These are phyloP conservation scores for Neolentinus lepideus DNA, from an alignment of 1,284 basidiomycete genomes.

Conservation along the genomic window DNA sequence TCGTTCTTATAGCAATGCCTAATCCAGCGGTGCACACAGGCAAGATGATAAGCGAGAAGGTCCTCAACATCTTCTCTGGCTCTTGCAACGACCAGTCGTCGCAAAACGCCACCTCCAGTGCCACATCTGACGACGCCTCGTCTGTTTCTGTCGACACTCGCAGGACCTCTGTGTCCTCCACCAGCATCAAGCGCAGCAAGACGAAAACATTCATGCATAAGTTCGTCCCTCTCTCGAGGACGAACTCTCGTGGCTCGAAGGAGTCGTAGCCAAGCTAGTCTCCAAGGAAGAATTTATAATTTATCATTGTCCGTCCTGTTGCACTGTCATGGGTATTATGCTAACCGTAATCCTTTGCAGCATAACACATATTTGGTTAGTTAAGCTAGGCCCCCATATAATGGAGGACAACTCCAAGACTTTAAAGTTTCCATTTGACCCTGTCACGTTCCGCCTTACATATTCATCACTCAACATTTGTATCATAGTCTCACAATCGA, in stretches of 20 bases:
- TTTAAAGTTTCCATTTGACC: too few relatives aligned
- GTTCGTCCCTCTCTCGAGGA: constrained; percentile 24
- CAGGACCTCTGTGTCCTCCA: constrained; percentile 5
- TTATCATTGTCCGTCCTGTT: not conserved
- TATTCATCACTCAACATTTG: not conserved
- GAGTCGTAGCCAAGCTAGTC: constrained; percentile 10
- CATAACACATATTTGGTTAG: not conserved
- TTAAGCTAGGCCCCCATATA: not conserved
- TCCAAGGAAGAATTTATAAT: not conserved
- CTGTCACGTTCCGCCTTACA: too few relatives aligned
- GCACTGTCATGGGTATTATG: not conserved
- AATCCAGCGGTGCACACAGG: too few relatives aligned
- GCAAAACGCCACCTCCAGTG: not conserved
- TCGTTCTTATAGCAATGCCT: not conserved
- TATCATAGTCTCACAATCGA: not conserved
- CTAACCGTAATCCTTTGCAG: not conserved
- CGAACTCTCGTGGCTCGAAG: constrained; percentile 23
- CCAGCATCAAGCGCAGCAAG: constrained; percentile 7
- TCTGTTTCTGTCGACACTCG: constrained; percentile 7
- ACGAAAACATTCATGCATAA: not conserved
- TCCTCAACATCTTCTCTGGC: not conserved
- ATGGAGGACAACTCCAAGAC: too few relatives aligned
- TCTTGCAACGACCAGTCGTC: not conserved
- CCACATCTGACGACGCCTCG: not conserved
- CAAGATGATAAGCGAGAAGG: not conserved